A percentile compares a stretch with the other conserved stretches of the same genome.
Conservation (phyloP, 257 asterid species). For the Salvia splendens region DNA sequence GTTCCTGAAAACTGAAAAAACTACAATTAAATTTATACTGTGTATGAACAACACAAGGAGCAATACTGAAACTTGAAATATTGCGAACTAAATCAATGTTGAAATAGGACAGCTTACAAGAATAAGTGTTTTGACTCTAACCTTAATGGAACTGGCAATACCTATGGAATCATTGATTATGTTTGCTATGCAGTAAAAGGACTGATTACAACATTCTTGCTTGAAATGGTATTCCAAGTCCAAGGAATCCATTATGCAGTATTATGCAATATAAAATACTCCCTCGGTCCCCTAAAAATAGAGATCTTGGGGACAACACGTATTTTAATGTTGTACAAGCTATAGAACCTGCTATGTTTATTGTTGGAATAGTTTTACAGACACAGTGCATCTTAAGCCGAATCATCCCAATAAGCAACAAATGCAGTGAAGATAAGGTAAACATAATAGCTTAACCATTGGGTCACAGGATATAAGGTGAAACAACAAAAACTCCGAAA, state of each 20-base stretch:
- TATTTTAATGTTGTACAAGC: background rate
- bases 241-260: no score
- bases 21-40: background rate
- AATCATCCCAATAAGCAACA: slow-evolving; percentile 16
- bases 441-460: background rate
- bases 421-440: background rate
- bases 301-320: no score
- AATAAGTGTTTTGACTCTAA: background rate
- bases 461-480: background rate
- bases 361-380: background rate
- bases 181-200: background rate
- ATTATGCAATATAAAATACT: no score
- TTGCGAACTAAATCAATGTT: background rate
- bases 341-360: background rate
- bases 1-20: slow-evolving; percentile 8
- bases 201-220: background rate
- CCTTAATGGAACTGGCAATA: background rate
- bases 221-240: background rate
- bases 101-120: background rate
- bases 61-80: background rate
- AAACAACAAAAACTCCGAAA: background rate
- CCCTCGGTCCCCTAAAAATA: no score
- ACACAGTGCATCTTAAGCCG: slow-evolving; percentile 11
- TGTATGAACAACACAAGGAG: background rate
- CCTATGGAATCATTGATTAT: background rate